Conservation (phyloP, 768 basidiomycete species). For the Leccinum sublutescens region DNA sequence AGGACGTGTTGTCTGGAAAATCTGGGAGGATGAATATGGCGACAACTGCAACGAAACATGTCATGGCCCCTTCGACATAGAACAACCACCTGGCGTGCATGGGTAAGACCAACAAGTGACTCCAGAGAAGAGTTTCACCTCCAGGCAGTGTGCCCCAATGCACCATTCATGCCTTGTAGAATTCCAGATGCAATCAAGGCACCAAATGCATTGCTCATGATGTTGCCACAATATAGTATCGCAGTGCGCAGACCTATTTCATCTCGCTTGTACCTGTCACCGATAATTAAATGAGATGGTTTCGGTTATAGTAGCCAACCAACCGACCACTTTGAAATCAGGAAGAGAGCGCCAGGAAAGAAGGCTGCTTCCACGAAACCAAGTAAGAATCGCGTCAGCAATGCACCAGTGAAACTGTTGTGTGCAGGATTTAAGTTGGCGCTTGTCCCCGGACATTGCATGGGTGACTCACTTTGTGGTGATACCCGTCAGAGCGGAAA, state of each 20-base stretch:
- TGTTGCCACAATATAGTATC: conserved; percentile 48
- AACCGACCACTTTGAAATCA: conserved; percentile 34
- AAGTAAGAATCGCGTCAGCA: conserved; percentile 51
- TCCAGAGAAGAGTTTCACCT: conserved; percentile 32
- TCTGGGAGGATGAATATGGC: conserved; percentile 50
- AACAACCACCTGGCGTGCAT: conserved; percentile 45
- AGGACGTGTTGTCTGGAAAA: conserved; percentile 39
- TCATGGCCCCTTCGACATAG: conserved; percentile 46
- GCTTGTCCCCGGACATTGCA: not conserved
- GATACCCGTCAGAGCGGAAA: conserved; percentile 47
- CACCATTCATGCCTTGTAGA: conserved; percentile 46
- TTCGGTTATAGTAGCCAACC: conserved; percentile 30
- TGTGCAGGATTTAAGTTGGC: not conserved
- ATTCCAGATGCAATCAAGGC: conserved; percentile 49
- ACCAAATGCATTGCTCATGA: conserved; percentile 57
- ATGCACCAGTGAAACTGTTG: conserved; percentile 39
- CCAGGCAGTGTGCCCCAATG: conserved; percentile 52
- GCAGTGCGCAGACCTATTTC: conserved; percentile 46
- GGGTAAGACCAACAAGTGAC: conserved; percentile 6
- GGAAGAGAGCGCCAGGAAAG: conserved; percentile 43
- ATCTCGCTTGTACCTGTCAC: conserved; percentile 41
- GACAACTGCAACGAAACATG: conserved; percentile 43
- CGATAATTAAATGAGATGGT: conserved; percentile 22
- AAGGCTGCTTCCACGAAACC: conserved; percentile 54
- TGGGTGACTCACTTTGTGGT: conserved; percentile 28